Conservation (phyloP, 2,329 filamentous ascomycete species). For the Tolypocladium tropicale region DNA sequence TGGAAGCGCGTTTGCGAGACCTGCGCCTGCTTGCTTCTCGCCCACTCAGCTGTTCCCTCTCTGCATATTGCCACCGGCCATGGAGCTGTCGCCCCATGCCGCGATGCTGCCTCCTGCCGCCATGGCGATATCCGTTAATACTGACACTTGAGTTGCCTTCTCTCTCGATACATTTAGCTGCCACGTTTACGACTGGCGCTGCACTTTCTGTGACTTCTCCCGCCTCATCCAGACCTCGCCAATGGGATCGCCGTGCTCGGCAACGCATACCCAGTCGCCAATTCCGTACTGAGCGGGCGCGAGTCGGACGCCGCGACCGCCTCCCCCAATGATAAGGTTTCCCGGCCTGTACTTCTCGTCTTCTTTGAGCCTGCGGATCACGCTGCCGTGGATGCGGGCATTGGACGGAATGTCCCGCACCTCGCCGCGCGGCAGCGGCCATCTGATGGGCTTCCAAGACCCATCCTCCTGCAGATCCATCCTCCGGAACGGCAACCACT, state of each 20-base stretch:
- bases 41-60: not conserved
- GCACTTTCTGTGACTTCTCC: conserved; percentile 1
- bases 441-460: conserved; percentile 69
- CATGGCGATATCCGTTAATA: not conserved
- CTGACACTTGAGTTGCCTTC: not conserved
- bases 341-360: conserved; percentile 61
- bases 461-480: conserved; percentile 69
- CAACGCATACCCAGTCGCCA: conserved; percentile 60
- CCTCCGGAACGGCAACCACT: conserved; percentile 68
- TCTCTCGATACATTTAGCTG: not conserved
- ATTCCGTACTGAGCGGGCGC: conserved; percentile 55
- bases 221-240: conserved; percentile 53
- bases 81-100: not conserved
- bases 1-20: too few relatives aligned
- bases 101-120: not conserved
- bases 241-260: conserved; percentile 56
- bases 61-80: not conserved
- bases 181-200: not conserved
- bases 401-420: conserved; percentile 64
- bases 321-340: conserved; percentile 71
- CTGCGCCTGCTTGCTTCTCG: not conserved
- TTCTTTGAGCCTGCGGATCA: conserved; percentile 58
- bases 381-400: conserved; percentile 63
- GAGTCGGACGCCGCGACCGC: conserved; percentile 54
- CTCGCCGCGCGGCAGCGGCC: conserved; percentile 70